Base-by-base conservation (phyloP, 2,329 filamentous ascomycete species). In the Macrophomina phaseolina region DNA sequence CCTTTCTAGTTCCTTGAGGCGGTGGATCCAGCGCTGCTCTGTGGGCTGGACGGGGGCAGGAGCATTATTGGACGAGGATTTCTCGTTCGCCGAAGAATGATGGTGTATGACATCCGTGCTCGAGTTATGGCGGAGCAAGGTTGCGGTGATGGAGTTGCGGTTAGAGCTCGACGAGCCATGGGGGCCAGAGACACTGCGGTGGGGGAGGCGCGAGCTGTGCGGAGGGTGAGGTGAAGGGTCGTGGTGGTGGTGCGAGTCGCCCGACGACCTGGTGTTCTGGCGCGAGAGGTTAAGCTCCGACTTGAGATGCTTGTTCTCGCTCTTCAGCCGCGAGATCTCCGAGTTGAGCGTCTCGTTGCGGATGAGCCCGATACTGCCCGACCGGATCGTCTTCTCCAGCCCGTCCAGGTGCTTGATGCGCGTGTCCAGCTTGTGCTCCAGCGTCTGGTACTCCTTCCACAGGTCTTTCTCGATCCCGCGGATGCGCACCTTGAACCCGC, bases 401-500 rank as follows among this genome's bases (percentile, higher is more conserved):
- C 91, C 88, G 70, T 98, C 94, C 36, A 99, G 86, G 71, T 93
- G 92, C 81, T 96, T 95, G 68, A 90, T 86, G 16, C 93, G 89
- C 32, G 89, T 81, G 64, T 95, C 92, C 34, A 97, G 87, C 45
- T 89, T 91, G 71, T 89, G 89, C 77, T 97, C 93, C 1, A 99
- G 84, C 0, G 86, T 87, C 73, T 96, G 91, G 74, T 97, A 98
- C 74, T 98, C 94, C 69, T 93, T 92, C 81, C 90, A 90, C n/a
- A 98, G 81, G 68, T 97, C 92, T 58, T 91, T 89, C 78, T 99
- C 95, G n/a, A 97, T 89, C 6, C 85, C 83, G 73, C 92, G 91
- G 75, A 97, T 92, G 68, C 92, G 90, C 46, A 85, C 84, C 73
- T 92, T 91, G 82, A 97, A 97, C 8, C 88, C 87, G 18, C 87